phyloP scores from a whole-genome alignment of 192 early-diverging fungal species.

The Paraglomus occultum region DNA sequence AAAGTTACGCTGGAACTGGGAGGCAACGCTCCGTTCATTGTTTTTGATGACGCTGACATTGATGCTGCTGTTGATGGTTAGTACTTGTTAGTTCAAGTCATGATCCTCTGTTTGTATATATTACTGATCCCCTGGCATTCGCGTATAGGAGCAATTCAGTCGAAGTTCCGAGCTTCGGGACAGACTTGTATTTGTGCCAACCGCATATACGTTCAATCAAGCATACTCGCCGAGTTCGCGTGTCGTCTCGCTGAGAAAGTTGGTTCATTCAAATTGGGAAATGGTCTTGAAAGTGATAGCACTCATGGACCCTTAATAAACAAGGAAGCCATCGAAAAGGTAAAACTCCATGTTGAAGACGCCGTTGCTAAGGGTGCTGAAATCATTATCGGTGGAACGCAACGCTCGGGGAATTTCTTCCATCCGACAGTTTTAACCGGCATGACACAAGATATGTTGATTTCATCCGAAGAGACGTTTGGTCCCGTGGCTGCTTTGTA shows the following conservation, averaged over 20 bases:
- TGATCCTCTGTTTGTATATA: not conserved
- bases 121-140: slow-evolving; percentile 13
- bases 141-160: slow-evolving; percentile 47
- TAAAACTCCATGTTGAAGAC: slow-evolving; percentile 64
- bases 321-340: slow-evolving; percentile 63
- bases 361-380: slow-evolving; percentile 72
- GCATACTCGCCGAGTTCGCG: slow-evolving; percentile 65
- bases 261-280: slow-evolving; percentile 61
- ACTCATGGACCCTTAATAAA: slow-evolving; percentile 85
- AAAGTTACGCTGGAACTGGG: slow-evolving; percentile 81
- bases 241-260: slow-evolving; percentile 55
- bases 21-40: slow-evolving; percentile 80
- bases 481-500: slow-evolving; percentile 84
- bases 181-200: slow-evolving; percentile 81
- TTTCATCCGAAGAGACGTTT: slow-evolving; percentile 84
- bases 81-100: not conserved
- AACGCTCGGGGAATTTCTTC: slow-evolving; percentile 67
- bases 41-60: slow-evolving; percentile 76
- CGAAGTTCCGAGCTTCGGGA: slow-evolving; percentile 72
- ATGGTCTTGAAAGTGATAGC: slow-evolving; percentile 63
- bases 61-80: slow-evolving; percentile 65
- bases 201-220: slow-evolving; percentile 72
- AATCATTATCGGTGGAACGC: slow-evolving; percentile 63
- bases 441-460: slow-evolving; percentile 65
- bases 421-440: slow-evolving; percentile 77